These are phyloP conservation scores for Corylus heterophylla DNA, from an alignment of 306 rosid genomes.

Conservation along the genomic window DNA sequence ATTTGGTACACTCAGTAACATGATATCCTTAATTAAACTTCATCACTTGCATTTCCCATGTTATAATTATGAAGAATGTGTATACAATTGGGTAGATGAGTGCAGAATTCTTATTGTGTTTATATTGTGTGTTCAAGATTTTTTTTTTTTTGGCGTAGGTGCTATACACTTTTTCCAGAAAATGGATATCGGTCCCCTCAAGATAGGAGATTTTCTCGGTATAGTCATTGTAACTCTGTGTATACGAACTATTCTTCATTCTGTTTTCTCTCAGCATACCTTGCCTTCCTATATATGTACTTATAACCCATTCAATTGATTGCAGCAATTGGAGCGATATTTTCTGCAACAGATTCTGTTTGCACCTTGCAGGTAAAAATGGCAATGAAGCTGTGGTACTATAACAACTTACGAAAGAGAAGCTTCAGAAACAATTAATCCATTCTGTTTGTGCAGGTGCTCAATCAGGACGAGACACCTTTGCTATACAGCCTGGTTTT, in stretches of 20 bases:
- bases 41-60: background rate
- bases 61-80: background rate
- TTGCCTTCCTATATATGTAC: slow-evolving; percentile 21
- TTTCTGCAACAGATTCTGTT: slow-evolving; percentile 94
- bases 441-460: slow-evolving; percentile 57
- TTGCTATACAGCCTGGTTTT: slow-evolving; percentile 82
- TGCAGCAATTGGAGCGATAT: slow-evolving; percentile 95
- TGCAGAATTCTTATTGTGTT: background rate
- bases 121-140: slow-evolving; percentile 15
- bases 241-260: slow-evolving; percentile 7
- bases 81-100: background rate
- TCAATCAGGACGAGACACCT: slow-evolving; percentile 89
- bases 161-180: slow-evolving; percentile 82
- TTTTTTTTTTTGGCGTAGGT: slow-evolving; percentile 48
- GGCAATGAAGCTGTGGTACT: slow-evolving; percentile 6
- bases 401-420: background rate
- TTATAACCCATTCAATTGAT: slow-evolving; percentile 17
- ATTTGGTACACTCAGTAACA: slow-evolving; percentile 50
- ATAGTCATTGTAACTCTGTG: slow-evolving; percentile 21
- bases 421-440: background rate
- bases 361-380: slow-evolving; percentile 82
- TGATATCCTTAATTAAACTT: background rate
- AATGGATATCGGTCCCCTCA: slow-evolving; percentile 76
- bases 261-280: background rate
- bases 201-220: slow-evolving; percentile 92